Base-by-base conservation (phyloP, 306 rosid species). In the Cicer cuneatum region DNA sequence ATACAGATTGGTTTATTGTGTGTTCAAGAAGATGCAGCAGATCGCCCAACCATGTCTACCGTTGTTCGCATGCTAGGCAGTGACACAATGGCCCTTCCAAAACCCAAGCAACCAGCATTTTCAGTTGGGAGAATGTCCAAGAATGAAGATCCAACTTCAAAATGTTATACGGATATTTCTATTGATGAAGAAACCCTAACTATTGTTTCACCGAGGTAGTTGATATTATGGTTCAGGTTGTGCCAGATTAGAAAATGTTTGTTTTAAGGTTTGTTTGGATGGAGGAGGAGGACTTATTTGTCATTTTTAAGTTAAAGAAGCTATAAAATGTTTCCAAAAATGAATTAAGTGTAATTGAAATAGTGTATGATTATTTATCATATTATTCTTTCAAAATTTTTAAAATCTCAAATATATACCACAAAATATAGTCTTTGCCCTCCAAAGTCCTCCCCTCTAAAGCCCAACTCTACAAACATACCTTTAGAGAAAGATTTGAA, bases 1-100 rank as follows among this genome's bases (percentile, higher is more conserved):
- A 77, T 86, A 53, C 83, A 84, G 2, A 81, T 88, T 42, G 86
- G 85, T 43, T 69, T 88, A 56, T 63, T 85, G 69, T 85, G 89
- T 52, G 85, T 83, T 10, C 88, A 88, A 42, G 79, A 85, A 59
- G 87, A 80, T 35, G 84, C 88, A 35, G 61, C 14, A 8, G 74
- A 84, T 35, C 78, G 87, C 33, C 87, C 87, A 64, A 75, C 83
- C 1, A 88, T 83, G 85, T 76, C 87, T 1, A 6, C 35, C 10
- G 78, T 87, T 35, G 78, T 81, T 6, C 75, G 51, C 4, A 77
- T 76, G 74, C 35, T 88, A 9, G 88, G 58, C 1, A 82, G 80
- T 49, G 84, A 78, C 19, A 38, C 67, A 35, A 48, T 40, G 18
- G 45, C 21, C 10, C 86, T 85, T 73, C 85, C 86, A 6, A 52